These are phyloP conservation scores for Malania oleifera DNA, from an alignment of 164 flowering plant genomes.

Conservation along the genomic window DNA sequence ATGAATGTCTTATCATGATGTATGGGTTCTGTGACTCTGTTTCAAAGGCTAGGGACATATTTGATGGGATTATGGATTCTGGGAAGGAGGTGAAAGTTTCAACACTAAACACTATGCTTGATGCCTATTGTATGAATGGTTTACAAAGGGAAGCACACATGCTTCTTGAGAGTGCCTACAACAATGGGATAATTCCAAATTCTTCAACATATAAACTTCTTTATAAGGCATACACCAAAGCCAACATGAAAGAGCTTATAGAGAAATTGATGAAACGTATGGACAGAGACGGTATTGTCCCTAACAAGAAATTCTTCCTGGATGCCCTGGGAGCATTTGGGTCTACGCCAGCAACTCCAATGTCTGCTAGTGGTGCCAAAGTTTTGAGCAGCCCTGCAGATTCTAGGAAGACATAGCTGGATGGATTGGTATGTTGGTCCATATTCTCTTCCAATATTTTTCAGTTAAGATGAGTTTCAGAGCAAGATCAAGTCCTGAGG, in stretches of 20 bases:
- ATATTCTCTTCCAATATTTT: not conserved
- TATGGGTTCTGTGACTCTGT: not conserved
- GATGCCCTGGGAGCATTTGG: not conserved
- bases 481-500: too few relatives aligned
- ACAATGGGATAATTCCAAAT: not conserved
- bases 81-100: not conserved
- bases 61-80: not conserved
- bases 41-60: not conserved
- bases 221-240: not conserved
- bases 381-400: not conserved
- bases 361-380: not conserved
- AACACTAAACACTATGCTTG: not conserved
- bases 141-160: not conserved
- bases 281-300: not conserved
- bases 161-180: not conserved
- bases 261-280: not conserved
- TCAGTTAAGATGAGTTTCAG: too few relatives aligned
- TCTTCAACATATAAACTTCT: not conserved
- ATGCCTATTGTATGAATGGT: not conserved
- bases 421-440: not conserved
- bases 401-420: not conserved
- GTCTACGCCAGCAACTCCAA: not conserved
- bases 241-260: not conserved
- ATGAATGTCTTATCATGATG: slow-evolving; percentile 1
- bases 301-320: slow-evolving; percentile 1